Conservation (phyloP, 441 rosid genomes). For the Eutrema salsugineum region DNA sequence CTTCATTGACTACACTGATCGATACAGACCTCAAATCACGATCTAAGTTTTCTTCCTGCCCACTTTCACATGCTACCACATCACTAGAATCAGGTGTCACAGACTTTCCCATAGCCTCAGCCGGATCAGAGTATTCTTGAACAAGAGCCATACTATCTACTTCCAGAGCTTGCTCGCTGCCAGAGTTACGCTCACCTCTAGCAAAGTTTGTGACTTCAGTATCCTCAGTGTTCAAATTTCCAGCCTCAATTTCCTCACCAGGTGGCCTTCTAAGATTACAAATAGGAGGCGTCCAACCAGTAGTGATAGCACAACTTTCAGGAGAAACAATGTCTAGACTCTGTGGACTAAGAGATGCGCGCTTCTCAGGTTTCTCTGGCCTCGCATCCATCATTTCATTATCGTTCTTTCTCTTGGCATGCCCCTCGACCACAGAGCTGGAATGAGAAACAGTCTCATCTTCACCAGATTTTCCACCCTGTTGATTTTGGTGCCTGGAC, state of each 20-base stretch:
- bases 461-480: constrained; percentile 44
- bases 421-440: constrained; percentile 50
- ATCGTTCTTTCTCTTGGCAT: constrained; percentile 56
- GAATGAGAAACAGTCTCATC: constrained; percentile 36
- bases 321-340: constrained; percentile 50
- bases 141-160: constrained; percentile 28
- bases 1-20: constrained; percentile 34
- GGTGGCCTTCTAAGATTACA: constrained; percentile 27
- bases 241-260: constrained; percentile 31
- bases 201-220: neutral
- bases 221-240: constrained; percentile 27
- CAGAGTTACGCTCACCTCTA: constrained; percentile 9
- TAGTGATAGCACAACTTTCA: constrained; percentile 37
- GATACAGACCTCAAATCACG: constrained; percentile 31
- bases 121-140: constrained; percentile 31
- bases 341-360: constrained; percentile 53
- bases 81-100: constrained; percentile 35
- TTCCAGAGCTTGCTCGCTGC: constrained; percentile 29
- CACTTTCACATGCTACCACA: constrained; percentile 20
- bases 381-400: constrained; percentile 38
- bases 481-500: constrained; percentile 50
- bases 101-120: constrained; percentile 32
- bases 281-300: constrained; percentile 35
- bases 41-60: constrained; percentile 23
- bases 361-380: constrained; percentile 52